Base-by-base conservation (phyloP, 2,329 filamentous ascomycete genomes). In the Calonectria hawksworthii region DNA sequence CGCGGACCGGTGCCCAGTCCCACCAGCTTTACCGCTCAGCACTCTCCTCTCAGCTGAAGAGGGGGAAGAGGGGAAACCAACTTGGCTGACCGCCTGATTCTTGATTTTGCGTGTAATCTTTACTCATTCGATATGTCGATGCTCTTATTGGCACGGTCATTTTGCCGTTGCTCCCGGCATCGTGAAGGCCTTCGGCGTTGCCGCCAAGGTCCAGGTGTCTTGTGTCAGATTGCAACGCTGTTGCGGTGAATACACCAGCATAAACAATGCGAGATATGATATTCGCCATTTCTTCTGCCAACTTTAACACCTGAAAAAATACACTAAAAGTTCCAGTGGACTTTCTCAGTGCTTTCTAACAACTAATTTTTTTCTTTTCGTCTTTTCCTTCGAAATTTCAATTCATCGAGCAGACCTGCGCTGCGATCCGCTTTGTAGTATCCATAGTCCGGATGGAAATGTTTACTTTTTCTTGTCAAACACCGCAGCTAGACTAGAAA, bases 51-150 rank as follows among this genome's bases (percentile, higher is more conserved):
- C 56, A 61, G 56, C 56, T 61, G 34, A 26, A 38, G 56, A 61
- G 56, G 56, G 54, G 56, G 56, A 61, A 61, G 32, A 61, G 56
- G 56, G 56, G 56, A 61, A 61, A 61, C 13, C 56, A 61, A 38
- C n/a, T 61, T 11, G 38, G 56, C 32, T 61, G 56, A 61, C 56
- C 56, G 56, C 56, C 56, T 36, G 32, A 38, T 61, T 26, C 23
- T 36, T 26, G 18, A 61, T 61, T 11, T 10, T 14, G 23, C 8
- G n/a, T 28, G 56, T 36, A 23, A n/a, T 14, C 14, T 38, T 61
- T 36, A 61, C 32, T 61, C 56, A 61, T 61, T 13, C 13, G 11
- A 26, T 61, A 23, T 47, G 4, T 3, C n/a, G 7, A 38, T 11
- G 32, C 32, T 38, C n/a, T 61, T 23, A 61, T 61, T 61, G 56